phyloP scores from a whole-genome alignment of 2,329 filamentous ascomycete genomes.

The Fusarium chaquense region DNA sequence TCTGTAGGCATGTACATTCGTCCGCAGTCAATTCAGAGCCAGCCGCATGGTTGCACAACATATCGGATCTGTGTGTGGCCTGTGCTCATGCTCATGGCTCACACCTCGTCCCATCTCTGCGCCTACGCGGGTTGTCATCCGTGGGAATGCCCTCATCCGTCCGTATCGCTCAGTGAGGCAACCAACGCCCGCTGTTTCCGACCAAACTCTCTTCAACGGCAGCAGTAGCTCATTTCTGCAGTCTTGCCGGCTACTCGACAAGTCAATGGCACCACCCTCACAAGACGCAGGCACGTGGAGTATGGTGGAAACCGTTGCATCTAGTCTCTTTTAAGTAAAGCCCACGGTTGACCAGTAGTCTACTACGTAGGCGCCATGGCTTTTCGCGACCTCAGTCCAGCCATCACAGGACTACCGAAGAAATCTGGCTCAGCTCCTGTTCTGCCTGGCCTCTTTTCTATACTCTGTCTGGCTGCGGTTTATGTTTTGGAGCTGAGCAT shows the following conservation, averaged over 20 bases:
- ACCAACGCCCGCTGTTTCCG: slow-evolving; percentile 1
- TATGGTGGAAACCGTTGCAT: slow-evolving; percentile 41
- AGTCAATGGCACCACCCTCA: slow-evolving; percentile 35
- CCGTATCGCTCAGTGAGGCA: slow-evolving; percentile 3
- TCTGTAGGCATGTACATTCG: slow-evolving; percentile 9
- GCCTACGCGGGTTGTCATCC: slow-evolving; percentile 7
- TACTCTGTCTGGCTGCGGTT: slow-evolving; percentile 6
- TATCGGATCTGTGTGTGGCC: slow-evolving; percentile 8
- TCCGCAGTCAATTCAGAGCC: slow-evolving; percentile 26
- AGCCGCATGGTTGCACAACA: slow-evolving; percentile 24
- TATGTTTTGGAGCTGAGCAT: slow-evolving; percentile 4
- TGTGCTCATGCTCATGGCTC: background rate
- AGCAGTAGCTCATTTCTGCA: slow-evolving; percentile 19
- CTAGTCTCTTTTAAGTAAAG: slow-evolving; percentile 42
- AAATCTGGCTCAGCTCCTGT: slow-evolving; percentile 37
- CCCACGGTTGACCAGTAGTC: slow-evolving; percentile 30
- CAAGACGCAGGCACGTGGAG: slow-evolving; percentile 41
- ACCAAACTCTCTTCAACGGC: slow-evolving; percentile 19
- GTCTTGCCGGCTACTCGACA: slow-evolving; percentile 17
- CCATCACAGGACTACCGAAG: slow-evolving; percentile 15
- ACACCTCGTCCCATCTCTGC: background rate
- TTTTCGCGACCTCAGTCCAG: slow-evolving; percentile 2
- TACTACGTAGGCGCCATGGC: slow-evolving; percentile 3
- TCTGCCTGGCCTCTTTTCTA: slow-evolving; percentile 20
- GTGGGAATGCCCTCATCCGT: slow-evolving; percentile 3